A percentile compares a stretch with the other conserved stretches of the same genome.
Evolutionary conservation across 225 moss, liverwort and hornwort species (phyloP).

Genomic region (Marchantia polymorpha): DNA sequence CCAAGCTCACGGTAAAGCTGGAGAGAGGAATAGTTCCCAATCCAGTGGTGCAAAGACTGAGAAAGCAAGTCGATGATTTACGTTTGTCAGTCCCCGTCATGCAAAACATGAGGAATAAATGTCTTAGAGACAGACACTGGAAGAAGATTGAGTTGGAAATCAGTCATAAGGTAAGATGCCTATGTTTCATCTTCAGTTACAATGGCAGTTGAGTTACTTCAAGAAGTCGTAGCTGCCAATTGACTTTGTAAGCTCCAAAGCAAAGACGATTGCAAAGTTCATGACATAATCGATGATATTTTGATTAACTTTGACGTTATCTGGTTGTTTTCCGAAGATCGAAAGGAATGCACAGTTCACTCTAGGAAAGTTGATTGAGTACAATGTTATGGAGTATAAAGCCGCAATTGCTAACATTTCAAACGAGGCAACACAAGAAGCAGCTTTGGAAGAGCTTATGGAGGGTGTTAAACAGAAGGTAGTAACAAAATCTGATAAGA

Average conservation of each 20-base stretch:
- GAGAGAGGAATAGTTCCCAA: slow-evolving; percentile 71
- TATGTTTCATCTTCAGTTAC: neutral
- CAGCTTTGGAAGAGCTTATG: slow-evolving; percentile 51
- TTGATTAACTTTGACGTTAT: neutral
- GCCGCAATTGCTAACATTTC: slow-evolving; percentile 47
- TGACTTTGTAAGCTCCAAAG: neutral
- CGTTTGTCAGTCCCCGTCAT: slow-evolving; percentile 61
- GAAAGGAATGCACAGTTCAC: slow-evolving; percentile 49
- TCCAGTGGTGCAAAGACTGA: slow-evolving; percentile 60
- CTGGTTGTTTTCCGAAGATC: slow-evolving; percentile 28
- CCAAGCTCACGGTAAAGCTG: slow-evolving; percentile 63
- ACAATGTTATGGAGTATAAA: slow-evolving; percentile 53
- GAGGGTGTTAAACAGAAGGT: slow-evolving; percentile 48
- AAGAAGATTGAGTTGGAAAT: slow-evolving; percentile 84
- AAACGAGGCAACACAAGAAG: slow-evolving; percentile 56
- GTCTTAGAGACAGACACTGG: slow-evolving; percentile 85
- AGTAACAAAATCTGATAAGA: neutral
- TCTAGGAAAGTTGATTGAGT: slow-evolving; percentile 47
- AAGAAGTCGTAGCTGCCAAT: too few relatives aligned
- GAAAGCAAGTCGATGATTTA: slow-evolving; percentile 55
- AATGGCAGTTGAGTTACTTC: neutral
- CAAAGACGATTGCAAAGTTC: neutral
- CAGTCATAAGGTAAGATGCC: slow-evolving; percentile 37
- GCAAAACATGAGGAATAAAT: slow-evolving; percentile 79
- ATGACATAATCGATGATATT: neutral